Conservation (phyloP, 495 filamentous ascomycete genomes). For the Penicillium daleae region DNA sequence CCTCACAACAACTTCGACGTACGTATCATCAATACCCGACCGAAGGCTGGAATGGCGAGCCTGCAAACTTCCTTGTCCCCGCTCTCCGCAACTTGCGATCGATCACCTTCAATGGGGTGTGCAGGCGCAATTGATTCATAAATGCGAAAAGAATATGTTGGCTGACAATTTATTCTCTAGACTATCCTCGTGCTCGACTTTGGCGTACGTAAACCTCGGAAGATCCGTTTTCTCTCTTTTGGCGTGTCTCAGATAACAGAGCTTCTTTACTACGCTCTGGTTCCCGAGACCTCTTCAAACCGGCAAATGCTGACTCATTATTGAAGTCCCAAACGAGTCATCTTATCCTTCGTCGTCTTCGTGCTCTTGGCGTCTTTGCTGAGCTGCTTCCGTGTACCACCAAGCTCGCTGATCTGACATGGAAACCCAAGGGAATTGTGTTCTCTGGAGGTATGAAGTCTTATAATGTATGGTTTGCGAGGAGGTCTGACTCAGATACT, state of each 20-base stretch:
- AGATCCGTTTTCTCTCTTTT: slow-evolving; percentile 6
- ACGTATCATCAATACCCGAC: slow-evolving; percentile 8
- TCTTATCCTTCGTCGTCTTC: slow-evolving; percentile 75
- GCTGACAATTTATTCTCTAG: slow-evolving; percentile 20
- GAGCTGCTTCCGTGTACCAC: slow-evolving; percentile 94
- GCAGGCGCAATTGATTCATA: slow-evolving; percentile 1
- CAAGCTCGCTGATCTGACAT: slow-evolving; percentile 76
- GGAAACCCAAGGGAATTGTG: slow-evolving; percentile 64
- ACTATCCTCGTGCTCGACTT: slow-evolving; percentile 42
- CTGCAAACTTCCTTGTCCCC: slow-evolving; percentile 8
- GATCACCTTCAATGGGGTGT: slow-evolving; percentile 8
- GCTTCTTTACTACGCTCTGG: slow-evolving; percentile 10
- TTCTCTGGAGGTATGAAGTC: slow-evolving; percentile 26
- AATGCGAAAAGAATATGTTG: slow-evolving; percentile 3
- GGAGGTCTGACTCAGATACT: slow-evolving; percentile 16
- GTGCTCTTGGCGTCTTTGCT: slow-evolving; percentile 81
- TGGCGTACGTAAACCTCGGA: slow-evolving; percentile 15
- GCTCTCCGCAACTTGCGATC: slow-evolving; percentile 16
- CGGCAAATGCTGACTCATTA: slow-evolving; percentile 11
- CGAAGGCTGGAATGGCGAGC: slow-evolving; percentile 9
- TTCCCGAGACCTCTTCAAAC: slow-evolving; percentile 4
- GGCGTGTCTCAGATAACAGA: slow-evolving; percentile 9
- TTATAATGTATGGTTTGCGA: not conserved
- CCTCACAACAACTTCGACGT: slow-evolving; percentile 27
- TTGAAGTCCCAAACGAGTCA: slow-evolving; percentile 57